A percentile compares a stretch with the other conserved stretches of the same genome.
Conservation (phyloP, 2,329 filamentous ascomycete species). For the Fusarium setosum region DNA sequence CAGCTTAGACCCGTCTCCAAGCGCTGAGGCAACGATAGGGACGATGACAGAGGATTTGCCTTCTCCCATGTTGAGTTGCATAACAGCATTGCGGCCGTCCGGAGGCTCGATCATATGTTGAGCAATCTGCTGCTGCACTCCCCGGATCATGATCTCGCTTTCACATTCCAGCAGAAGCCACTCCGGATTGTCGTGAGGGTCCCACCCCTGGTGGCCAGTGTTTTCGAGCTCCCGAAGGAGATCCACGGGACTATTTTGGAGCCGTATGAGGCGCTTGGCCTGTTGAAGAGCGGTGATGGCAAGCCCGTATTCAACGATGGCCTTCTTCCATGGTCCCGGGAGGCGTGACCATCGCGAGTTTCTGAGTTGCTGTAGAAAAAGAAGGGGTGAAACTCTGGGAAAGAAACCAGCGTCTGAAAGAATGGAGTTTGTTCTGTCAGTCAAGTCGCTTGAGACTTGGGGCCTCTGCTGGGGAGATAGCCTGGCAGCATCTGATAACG, state of each 20-base stretch:
- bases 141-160: constrained; percentile 69
- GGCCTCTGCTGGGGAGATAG: background rate
- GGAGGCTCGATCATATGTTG: constrained; percentile 62
- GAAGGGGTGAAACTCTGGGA: constrained; percentile 46
- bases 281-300: constrained; percentile 55
- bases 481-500: background rate
- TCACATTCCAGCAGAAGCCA: constrained; percentile 74
- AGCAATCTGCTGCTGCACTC: constrained; percentile 69
- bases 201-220: constrained; percentile 67
- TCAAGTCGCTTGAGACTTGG: background rate
- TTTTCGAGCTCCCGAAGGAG: constrained; percentile 59
- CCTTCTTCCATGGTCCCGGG: constrained; percentile 47
- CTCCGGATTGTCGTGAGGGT: constrained; percentile 63
- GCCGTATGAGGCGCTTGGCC: constrained; percentile 52
- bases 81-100: constrained; percentile 58
- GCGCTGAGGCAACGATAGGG: constrained; percentile 67
- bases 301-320: constrained; percentile 53
- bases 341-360: constrained; percentile 42
- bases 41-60: constrained; percentile 78
- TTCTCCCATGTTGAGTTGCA: constrained; percentile 79
- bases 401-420: background rate
- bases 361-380: constrained; percentile 51
- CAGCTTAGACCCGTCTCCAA: constrained; percentile 63
- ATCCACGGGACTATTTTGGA: constrained; percentile 40
- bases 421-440: background rate